A percentile compares a stretch with the other conserved stretches of the same genome.
Evolutionary conservation across 805 yeast species (phyloP).

Genomic region (Wickerhamomyces chaumierensis): DNA sequence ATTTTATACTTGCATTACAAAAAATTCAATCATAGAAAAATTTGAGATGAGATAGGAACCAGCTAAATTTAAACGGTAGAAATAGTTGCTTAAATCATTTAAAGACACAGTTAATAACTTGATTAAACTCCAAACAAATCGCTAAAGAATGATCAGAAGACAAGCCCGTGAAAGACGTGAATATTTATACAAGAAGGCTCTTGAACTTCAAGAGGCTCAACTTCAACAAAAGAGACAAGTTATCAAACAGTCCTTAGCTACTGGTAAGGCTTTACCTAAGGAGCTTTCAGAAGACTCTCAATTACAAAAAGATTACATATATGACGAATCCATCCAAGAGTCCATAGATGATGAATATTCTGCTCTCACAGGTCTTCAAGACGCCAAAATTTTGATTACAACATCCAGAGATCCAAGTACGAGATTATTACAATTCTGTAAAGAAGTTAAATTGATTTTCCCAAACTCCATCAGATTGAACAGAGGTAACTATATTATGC

Average conservation of each 20-base stretch:
- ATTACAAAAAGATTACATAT: conserved; percentile 71
- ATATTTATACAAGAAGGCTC: conserved; percentile 78
- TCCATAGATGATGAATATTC: conserved; percentile 88
- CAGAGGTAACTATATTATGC: conserved; percentile 86
- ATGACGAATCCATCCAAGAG: conserved; percentile 63
- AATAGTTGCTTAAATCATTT: no score
- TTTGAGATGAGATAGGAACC: neutral
- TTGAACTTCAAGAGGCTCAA: conserved; percentile 82
- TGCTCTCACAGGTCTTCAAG: conserved; percentile 75
- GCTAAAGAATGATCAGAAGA: conserved; percentile 41
- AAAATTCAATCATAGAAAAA: neutral
- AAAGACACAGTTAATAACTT: no score
- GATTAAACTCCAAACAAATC: no score
- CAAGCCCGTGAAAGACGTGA: conserved; percentile 97
- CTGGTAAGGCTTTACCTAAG: conserved; percentile 82
- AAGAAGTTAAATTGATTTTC: conserved; percentile 80
- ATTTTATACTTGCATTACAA: no score
- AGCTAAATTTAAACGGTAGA: neutral
- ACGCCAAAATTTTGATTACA: conserved; percentile 85
- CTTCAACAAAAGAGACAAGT: conserved; percentile 79
- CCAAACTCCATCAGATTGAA: conserved; percentile 85
- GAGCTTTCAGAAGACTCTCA: conserved; percentile 83
- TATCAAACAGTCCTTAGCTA: conserved; percentile 76
- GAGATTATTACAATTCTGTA: conserved; percentile 79
- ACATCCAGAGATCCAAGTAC: conserved; percentile 89